Conservation (phyloP, 306 rosid genomes). For the Vigna unguiculata region DNA sequence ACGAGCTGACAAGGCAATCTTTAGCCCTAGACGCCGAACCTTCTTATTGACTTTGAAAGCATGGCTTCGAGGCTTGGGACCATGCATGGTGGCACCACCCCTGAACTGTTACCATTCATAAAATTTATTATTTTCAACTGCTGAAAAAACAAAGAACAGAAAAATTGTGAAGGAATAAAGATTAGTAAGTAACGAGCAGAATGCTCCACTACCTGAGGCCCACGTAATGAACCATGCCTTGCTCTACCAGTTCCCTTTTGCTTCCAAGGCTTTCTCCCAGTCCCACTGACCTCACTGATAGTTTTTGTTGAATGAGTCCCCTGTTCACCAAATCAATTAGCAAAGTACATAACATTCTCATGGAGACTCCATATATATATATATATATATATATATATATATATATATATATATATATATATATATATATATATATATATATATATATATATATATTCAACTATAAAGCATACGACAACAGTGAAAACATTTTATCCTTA, state of each 20-base stretch:
- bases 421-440: background rate
- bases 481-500: constrained; percentile 9
- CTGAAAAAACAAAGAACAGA: background rate
- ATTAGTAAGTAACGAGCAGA: constrained; percentile 37
- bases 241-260: constrained; percentile 88
- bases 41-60: constrained; percentile 90
- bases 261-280: constrained; percentile 84
- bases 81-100: constrained; percentile 89
- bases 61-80: constrained; percentile 96
- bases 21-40: constrained; percentile 87
- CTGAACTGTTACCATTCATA: constrained; percentile 67
- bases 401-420: too few species aligned
- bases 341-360: background rate
- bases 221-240: constrained; percentile 86
- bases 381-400: too few species aligned
- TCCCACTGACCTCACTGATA: constrained; percentile 93
- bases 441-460: too few species aligned
- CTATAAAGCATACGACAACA: background rate
- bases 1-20: constrained; percentile 87
- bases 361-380: constrained; percentile 6
- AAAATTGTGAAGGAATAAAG: background rate
- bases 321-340: constrained; percentile 61
- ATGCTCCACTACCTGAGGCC: constrained; percentile 71
- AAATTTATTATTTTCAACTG: constrained; percentile 34
- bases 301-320: constrained; percentile 99